These are phyloP conservation scores for Lipomyces sp. DNA, from an alignment of 805 yeast species.

Conservation along the genomic window DNA sequence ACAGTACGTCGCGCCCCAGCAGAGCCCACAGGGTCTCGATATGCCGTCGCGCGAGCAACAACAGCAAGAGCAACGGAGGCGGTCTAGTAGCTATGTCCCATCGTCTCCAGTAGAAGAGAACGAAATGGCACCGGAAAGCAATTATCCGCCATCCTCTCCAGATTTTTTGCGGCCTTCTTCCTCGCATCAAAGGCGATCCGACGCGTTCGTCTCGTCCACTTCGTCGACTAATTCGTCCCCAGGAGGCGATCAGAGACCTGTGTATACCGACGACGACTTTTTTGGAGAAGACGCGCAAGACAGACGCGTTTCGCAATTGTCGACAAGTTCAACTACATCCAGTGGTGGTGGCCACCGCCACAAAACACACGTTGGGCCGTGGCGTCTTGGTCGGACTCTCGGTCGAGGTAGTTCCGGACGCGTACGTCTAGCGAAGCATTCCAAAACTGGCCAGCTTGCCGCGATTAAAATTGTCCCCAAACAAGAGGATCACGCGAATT, in stretches of 20 bases:
- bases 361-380: conserved; percentile 79
- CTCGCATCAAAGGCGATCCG: too few relatives aligned
- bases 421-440: conserved; percentile 86
- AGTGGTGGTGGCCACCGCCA: conserved; percentile 44
- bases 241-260: background rate
- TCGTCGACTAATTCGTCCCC: background rate
- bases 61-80: background rate
- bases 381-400: conserved; percentile 91
- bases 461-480: conserved; percentile 97
- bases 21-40: background rate
- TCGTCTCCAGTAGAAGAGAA: too few relatives aligned
- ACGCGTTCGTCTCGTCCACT: too few relatives aligned
- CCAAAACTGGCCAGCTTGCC: conserved; percentile 79
- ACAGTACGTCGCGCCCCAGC: background rate
- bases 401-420: conserved; percentile 98
- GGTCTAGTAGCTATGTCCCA: too few relatives aligned
- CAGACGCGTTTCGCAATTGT: conserved; percentile 49
- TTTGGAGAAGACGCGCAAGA: too few relatives aligned
- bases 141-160: too few relatives aligned
- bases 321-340: conserved; percentile 42
- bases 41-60: background rate
- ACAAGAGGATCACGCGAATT: conserved; percentile 42
- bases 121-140: too few relatives aligned
- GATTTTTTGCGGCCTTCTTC: too few relatives aligned
- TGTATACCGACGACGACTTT: conserved; percentile 31